A percentile compares a stretch with the other conserved stretches of the same genome.
phyloP scores from a whole-genome alignment of 192 early-diverging fungal genomes.

The Coemansia sp. region DNA sequence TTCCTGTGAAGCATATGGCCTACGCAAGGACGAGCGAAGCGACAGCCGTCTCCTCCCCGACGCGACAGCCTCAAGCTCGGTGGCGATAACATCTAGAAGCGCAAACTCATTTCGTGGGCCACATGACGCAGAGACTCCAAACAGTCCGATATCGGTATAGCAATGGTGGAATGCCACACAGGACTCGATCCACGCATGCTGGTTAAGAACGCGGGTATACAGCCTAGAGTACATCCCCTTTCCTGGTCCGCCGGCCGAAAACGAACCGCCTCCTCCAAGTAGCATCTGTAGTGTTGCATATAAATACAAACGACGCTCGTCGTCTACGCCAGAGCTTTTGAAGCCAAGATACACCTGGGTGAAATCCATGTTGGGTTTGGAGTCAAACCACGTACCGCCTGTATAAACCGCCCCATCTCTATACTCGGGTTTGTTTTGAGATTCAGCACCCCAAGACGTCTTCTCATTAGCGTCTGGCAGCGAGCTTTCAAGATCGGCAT shows the following conservation, averaged over 20 bases:
- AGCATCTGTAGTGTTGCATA: constrained; percentile 86
- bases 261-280: constrained; percentile 94
- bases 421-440: constrained; percentile 2
- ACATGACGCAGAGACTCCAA: constrained; percentile 89
- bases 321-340: constrained; percentile 75
- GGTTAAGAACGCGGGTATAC: constrained; percentile 93
- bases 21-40: constrained; percentile 30
- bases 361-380: constrained; percentile 67
- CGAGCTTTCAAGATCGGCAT: constrained; percentile 60
- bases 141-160: constrained; percentile 87
- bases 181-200: constrained; percentile 91
- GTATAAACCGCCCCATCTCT: constrained; percentile 67
- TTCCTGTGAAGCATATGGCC: constrained; percentile 40
- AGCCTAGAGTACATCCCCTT: constrained; percentile 99
- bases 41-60: constrained; percentile 8
- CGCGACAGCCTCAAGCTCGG: constrained; percentile 77
- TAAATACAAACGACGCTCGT: constrained; percentile 80
- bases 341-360: constrained; percentile 92
- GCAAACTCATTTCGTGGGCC: constrained; percentile 72
- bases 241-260: constrained; percentile 95
- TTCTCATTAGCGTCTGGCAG: constrained; percentile 1
- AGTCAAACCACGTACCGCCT: constrained; percentile 74
- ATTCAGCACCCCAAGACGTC: background rate
- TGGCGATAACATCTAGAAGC: constrained; percentile 77
- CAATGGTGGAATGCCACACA: constrained; percentile 92